Evolutionary conservation across 495 filamentous ascomycete species (phyloP), one percentile per base, ranked within the genome.

Genomic region (Hyaloscypha variabilis): DNA sequence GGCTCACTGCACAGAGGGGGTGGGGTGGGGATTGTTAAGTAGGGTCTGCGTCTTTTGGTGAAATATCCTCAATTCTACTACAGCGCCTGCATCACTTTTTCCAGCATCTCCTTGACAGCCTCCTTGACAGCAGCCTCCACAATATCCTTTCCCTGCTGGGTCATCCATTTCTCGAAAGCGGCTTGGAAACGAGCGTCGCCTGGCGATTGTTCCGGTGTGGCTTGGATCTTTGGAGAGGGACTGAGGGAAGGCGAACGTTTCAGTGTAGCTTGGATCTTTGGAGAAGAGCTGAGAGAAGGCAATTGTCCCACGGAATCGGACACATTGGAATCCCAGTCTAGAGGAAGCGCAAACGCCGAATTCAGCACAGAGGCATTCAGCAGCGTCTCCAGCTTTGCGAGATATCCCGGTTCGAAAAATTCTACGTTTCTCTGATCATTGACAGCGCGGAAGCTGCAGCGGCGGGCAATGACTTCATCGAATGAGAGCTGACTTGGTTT

Each of bases 1-100:
- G 10, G 53, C 58, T 61, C 50, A 42, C 30, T 39, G 14, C 29
- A 0, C 25, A 23, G 13, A 53, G 57, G n/a, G 62, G 62, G 3
- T 64, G 62, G 62, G 62, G 62, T 49, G 51, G 34, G 21, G 62
- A 64, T 64, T 54, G 51, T 54, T 54, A 54, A 23, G 8, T 54
- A 8, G 17, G 11, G 6, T 1, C 39, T 46, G 6, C 19, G 39
- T 46, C 19, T 19, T 46, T 17, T 19, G 39, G 11, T 46, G 17
- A 46, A 13, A 34, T 34, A 34, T 34, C 31, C 31, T 34, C 31
- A 8, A 34, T 34, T 34, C n/a, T n/a, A n/a, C n/a, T n/a, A n/a
- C n/a, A n/a, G n/a, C 10, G 19, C 39, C 39, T 46, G 4, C 10
- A 46, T 17, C 39, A 17, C 19, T 46, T 17, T 17, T 17, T 19